Evolutionary conservation across 345 rosid species (phyloP).

Genomic region (Reutealis trisperma): DNA sequence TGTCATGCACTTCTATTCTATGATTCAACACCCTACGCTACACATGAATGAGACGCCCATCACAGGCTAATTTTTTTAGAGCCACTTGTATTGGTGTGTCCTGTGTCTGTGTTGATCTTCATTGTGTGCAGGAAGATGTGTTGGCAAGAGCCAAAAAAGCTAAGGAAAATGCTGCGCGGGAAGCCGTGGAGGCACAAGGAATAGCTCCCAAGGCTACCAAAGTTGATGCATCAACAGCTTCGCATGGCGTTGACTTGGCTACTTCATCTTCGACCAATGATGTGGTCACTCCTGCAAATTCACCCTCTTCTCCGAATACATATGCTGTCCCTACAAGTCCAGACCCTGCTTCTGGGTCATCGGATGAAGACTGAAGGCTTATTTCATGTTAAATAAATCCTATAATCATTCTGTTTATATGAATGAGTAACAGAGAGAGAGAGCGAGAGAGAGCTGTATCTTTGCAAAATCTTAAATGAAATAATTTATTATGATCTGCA

Average conservation of each 20-base stretch:
- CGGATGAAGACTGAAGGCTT: constrained; percentile 12
- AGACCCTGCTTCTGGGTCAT: constrained; percentile 24
- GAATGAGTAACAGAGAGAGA: background rate
- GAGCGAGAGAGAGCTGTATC: background rate
- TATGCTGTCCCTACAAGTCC: constrained; percentile 10
- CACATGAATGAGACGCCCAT: too few species aligned
- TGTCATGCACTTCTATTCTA: background rate
- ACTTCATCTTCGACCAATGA: constrained; percentile 19
- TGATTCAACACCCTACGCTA: too few species aligned
- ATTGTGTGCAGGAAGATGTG: constrained; percentile 64
- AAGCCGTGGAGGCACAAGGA: constrained; percentile 59
- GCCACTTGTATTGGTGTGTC: too few species aligned
- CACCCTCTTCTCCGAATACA: constrained; percentile 16
- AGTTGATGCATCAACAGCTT: constrained; percentile 19
- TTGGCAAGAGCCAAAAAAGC: constrained; percentile 78
- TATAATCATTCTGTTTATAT: background rate
- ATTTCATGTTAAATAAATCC: background rate
- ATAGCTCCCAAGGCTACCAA: constrained; percentile 38
- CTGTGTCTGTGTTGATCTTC: too few species aligned
- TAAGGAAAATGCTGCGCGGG: constrained; percentile 79
- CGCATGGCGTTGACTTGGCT: constrained; percentile 11
- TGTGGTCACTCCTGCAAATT: constrained; percentile 11
- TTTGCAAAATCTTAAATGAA: background rate
- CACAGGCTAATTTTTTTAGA: too few species aligned
- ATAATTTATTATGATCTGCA: too few species aligned